Evolutionary conservation across 2,329 filamentous ascomycete genomes (phyloP), one percentile per base, ranked within the genome.

Genomic region (Cytospora paraplurivora): DNA sequence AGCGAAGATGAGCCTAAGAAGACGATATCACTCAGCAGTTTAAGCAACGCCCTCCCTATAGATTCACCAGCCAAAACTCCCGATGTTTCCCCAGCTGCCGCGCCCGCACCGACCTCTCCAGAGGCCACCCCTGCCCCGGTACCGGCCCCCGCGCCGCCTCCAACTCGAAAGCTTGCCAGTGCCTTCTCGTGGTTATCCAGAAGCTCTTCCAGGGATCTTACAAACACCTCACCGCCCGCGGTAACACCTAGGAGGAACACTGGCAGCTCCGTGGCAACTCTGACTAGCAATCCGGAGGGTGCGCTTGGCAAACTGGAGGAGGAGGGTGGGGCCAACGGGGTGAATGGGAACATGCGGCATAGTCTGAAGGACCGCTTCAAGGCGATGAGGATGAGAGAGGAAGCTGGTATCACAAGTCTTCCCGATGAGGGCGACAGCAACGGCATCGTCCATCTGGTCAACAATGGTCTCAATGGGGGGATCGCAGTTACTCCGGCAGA

Each of bases 131-230:
- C 69, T 68, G 67, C 68, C 49, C 64, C 34, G 15, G 50, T 75
- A 66, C 58, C 33, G 7, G 71, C 75, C 32, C 74, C 78, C 74
- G 72, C 66, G 67, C 74, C 66, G 21, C 77, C 81, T 2, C 77
- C 79, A 13, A 68, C 83, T 65, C 82, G 92, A 72, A 96, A 95
- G 75, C 84, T 96, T 62, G 93, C 91, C 10, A 92, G 91, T 69
- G 92, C 90, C n/a, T 96, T 96, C 71, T 86, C 91, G 47, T 94
- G 91, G 88, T 83, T 96, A 47, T 92, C 91, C 37, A 82, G 92
- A 68, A 88, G 83, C 73, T 85, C 86, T 12, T 81, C 82, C 41
- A 79, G 77, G 58, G 88, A 88, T 70, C 79, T 82, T 4, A 83
- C 83, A 67, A 81, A 86, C 10, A 71, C 87, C 13, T 82, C 85